phyloP scores from a whole-genome alignment of 768 basidiomycete species.

The Trametes cinnabarina region DNA sequence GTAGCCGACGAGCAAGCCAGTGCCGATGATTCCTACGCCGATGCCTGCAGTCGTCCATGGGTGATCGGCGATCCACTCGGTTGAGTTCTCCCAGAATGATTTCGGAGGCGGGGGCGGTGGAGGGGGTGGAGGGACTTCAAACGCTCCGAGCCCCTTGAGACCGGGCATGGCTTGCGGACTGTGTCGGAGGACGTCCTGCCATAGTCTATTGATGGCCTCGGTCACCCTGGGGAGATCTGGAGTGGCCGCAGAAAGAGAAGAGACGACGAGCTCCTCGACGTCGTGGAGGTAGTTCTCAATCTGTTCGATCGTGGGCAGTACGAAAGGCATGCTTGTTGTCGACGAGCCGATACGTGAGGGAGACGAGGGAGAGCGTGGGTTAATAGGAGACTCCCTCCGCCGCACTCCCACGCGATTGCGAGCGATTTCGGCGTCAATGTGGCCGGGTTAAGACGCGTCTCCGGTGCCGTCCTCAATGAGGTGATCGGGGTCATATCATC shows the following conservation, averaged over 20 bases:
- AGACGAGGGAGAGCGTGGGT: constrained; percentile 1
- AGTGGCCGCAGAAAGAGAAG: constrained; percentile 54
- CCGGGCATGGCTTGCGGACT: constrained; percentile 53
- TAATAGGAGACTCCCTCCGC: constrained; percentile 3
- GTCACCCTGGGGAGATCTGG: constrained; percentile 62
- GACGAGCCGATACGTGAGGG: background rate
- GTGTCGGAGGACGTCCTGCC: constrained; percentile 78
- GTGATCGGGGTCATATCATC: background rate
- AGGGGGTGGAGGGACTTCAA: constrained; percentile 70
- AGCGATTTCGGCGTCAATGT: background rate
- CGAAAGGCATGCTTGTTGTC: constrained; percentile 17
- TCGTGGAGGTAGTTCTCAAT: constrained; percentile 70
- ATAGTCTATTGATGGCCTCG: constrained; percentile 65
- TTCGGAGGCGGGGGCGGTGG: constrained; percentile 49
- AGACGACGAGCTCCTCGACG: constrained; percentile 59
- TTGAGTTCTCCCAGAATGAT: constrained; percentile 45
- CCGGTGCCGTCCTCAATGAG: background rate
- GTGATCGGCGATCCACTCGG: constrained; percentile 54
- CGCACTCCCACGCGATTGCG: background rate
- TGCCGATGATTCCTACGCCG: constrained; percentile 55
- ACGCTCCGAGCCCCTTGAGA: constrained; percentile 65
- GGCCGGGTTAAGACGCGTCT: constrained; percentile 5
- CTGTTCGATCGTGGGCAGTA: constrained; percentile 47
- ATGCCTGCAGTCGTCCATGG: constrained; percentile 61
- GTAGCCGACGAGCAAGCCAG: constrained; percentile 62